phyloP scores from a whole-genome alignment of 2,329 filamentous ascomycete genomes.

The Xylaria sp. region DNA sequence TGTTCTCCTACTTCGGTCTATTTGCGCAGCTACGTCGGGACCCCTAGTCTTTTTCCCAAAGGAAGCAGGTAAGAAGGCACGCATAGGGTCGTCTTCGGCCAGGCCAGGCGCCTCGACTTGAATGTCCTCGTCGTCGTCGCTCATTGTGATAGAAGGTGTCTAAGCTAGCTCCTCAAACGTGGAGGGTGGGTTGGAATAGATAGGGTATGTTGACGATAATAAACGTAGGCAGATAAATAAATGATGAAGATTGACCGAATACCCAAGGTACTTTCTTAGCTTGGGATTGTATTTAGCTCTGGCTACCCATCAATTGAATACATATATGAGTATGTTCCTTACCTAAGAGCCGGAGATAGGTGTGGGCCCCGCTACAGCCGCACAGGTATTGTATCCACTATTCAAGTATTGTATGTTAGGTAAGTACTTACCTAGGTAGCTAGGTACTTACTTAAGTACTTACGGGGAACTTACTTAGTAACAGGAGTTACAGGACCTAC shows the following conservation, averaged over 20 bases:
- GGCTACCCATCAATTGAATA: too few species aligned
- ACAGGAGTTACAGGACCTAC: too few species aligned
- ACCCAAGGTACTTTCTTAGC: too few species aligned
- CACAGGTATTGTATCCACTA: too few species aligned
- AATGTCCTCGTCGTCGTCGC: slow-evolving; percentile 67
- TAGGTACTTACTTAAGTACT: background rate
- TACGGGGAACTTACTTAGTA: background rate
- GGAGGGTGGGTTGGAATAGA: background rate
- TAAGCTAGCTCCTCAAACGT: slow-evolving; percentile 1
- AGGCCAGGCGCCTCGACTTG: slow-evolving; percentile 66
- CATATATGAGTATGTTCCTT: too few species aligned
- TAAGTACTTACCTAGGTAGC: background rate
- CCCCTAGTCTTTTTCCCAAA: slow-evolving; percentile 86
- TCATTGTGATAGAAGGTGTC: slow-evolving; percentile 57
- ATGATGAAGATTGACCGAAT: background rate
- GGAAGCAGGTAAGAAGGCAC: slow-evolving; percentile 80
- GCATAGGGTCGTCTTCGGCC: slow-evolving; percentile 74
- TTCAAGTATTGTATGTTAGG: too few species aligned
- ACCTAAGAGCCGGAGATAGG: too few species aligned
- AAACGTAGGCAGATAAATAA: background rate
- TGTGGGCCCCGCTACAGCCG: too few species aligned
- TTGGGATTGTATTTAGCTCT: too few species aligned
- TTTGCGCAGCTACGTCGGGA: slow-evolving; percentile 80
- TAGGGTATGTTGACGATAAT: background rate
- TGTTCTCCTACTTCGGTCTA: slow-evolving; percentile 78